phyloP scores from a whole-genome alignment of 768 basidiomycete genomes.

The Chlorophyllum brunneum region DNA sequence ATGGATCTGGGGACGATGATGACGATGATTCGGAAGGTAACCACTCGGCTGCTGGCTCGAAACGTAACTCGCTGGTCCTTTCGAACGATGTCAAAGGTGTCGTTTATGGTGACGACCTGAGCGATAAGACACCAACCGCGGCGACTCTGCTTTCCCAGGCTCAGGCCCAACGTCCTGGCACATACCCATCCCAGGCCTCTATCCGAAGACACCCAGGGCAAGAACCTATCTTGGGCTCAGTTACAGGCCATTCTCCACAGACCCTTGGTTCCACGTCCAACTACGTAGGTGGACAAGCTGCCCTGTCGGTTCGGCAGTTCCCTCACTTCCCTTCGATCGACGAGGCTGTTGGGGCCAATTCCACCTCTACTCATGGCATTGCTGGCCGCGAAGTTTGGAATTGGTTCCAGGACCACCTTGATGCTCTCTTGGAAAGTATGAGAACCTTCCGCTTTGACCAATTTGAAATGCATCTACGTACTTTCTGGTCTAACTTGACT shows the following conservation, averaged over 20 bases:
- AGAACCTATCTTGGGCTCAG: constrained; percentile 45
- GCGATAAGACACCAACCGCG: constrained; percentile 85
- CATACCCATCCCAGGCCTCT: constrained; percentile 65
- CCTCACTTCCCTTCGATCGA: constrained; percentile 83
- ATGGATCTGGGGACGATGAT: constrained; percentile 82
- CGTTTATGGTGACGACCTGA: constrained; percentile 58
- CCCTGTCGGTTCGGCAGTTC: constrained; percentile 68
- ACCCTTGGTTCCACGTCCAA: constrained; percentile 37
- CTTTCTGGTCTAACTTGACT: constrained; percentile 77
- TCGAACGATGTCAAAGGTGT: constrained; percentile 59
- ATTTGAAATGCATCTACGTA: constrained; percentile 82
- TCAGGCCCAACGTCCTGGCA: constrained; percentile 59
- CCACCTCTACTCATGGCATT: constrained; percentile 71
- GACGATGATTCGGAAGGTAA: constrained; percentile 81
- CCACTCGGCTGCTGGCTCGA: constrained; percentile 58
- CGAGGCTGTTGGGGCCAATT: constrained; percentile 73
- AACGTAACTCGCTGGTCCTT: constrained; percentile 70
- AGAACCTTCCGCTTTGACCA: constrained; percentile 81
- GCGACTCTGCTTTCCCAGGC: constrained; percentile 73
- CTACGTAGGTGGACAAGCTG: constrained; percentile 48
- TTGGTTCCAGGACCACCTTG: constrained; percentile 90
- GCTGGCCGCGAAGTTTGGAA: constrained; percentile 86
- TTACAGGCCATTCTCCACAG: constrained; percentile 56
- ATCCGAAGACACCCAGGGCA: constrained; percentile 71
- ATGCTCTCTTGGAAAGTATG: constrained; percentile 75